Base-by-base conservation (phyloP, 148 eudicot species). In the Agrostemma githago region DNA sequence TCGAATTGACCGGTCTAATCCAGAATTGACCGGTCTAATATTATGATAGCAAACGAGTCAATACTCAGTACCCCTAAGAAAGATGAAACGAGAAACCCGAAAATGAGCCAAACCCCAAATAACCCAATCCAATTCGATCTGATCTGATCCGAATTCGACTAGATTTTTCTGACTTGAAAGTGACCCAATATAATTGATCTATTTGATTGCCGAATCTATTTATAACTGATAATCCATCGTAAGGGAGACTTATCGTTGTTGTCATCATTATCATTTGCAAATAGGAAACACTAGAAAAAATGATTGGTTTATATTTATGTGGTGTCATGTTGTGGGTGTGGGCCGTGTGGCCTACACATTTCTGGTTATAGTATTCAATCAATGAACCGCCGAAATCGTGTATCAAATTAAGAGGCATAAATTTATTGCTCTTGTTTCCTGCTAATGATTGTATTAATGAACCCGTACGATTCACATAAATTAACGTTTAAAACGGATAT, bases 371-470 rank as follows among this genome's bases (percentile, higher is more conserved):
- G 71, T 74, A 14, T 48, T 54, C 78, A 75, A 75, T 75, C 44
- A 75, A 75, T 75, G 64, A 66, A 14, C 37, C 59, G 78, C 73
- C 73, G 40, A 21, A 76, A 44, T 68, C 46, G 60, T 68, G 73
- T 60, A 71, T 60, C 73, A 60, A 16, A 11, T 68, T 76, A 41
- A 58, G 65, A 67, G 51, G 73, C 67, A 76, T 42, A 11, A 65
- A 17, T 73, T 48, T 40, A 12, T 66, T 74, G 63, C 6, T 65
- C 72, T 56, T 75, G 53, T 64, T 40, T 56, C 56, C 26, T 75
- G 51, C 71, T 38, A 64, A 46, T 74, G 1, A 53, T 41, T 67
- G 54, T 19, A 42, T 3, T 6, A 43, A 43, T 1, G 16, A 40
- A 26, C 34, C 34, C 34, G 34, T 26, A 26, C 34, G 34, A 26